Base-by-base conservation (phyloP, 225 moss, liverwort and hornwort genomes). In the Pseudisothecium myosuroides region DNA sequence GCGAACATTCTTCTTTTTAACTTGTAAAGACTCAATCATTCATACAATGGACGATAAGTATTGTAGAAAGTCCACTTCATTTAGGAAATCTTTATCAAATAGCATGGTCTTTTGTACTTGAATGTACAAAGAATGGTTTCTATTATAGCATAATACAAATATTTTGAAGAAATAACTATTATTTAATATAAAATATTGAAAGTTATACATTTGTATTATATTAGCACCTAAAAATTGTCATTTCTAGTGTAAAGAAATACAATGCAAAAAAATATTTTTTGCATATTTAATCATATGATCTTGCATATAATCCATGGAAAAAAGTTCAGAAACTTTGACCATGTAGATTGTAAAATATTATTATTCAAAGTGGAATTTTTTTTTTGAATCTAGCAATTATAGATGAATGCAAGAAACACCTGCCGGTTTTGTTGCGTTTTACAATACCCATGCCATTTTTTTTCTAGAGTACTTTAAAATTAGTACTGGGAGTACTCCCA, bases 221-320 rank as follows among this genome's bases (percentile, higher is more conserved):
- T 28, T 28, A 62, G 3, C 5, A 2, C 3, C 22, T 29, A 29
- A 39, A 37, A 4, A 12, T 62, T 62, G 7, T 13, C 62, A 62
- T 6, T 62, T 14, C 29, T 62, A 62, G 63, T 63, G 7, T 8
- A 63, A 63, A 63, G 2, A 8, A 4, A 4, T 63, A 12, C 0
- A 63, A 16, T 16, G 3, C 28, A 61, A 28, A 61, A 13, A 14
- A 1, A 2, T 17, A 2, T 12, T 26, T 60, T 26, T 61, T 28
- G 61, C 13, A 28, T 61, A 61, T 28, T 0, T 11, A 28, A 16
- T 17, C 7, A 0, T 34, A 27, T 0, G 2, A 45, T 43, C 7
- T 19, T 75, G 31, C 12, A 31, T 10, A 49, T 4, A 74, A 47
- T 11, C 1, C 18, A 11, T 74, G 2, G 17, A 47, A 47, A 73